A percentile compares a stretch with the other conserved stretches of the same genome.
These are phyloP conservation scores for Cyclocybe aegerita DNA, from an alignment of 768 basidiomycete species.

Conservation along the genomic window DNA sequence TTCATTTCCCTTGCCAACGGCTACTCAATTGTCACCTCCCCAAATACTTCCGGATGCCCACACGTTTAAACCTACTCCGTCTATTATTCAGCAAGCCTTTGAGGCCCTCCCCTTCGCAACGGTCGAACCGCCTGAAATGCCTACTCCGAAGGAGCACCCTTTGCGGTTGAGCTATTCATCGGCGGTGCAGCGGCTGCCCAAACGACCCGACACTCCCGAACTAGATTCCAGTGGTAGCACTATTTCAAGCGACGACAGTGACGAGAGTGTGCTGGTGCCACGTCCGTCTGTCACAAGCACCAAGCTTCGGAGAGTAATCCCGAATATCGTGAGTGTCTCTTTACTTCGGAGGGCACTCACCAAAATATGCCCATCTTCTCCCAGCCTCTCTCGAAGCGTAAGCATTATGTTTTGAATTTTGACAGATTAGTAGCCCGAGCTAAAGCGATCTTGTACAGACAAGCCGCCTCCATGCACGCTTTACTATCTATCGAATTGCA, in stretches of 20 bases:
- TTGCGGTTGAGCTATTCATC: constrained; percentile 42
- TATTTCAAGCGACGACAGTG: constrained; percentile 44
- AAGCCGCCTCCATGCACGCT: constrained; percentile 67
- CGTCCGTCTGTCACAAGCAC: constrained; percentile 30
- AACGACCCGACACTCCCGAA: constrained; percentile 33
- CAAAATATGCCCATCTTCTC: constrained; percentile 15
- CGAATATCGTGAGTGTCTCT: constrained; percentile 44
- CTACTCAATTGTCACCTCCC: constrained; percentile 9
- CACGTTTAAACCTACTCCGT: constrained; percentile 6
- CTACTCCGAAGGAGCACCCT: constrained; percentile 18
- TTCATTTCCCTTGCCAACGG: constrained; percentile 6
- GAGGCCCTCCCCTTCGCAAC: constrained; percentile 24
- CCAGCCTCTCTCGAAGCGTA: constrained; percentile 63
- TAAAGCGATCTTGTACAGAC: constrained; percentile 33
- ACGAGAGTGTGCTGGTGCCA: constrained; percentile 28
- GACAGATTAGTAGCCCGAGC: constrained; percentile 8
- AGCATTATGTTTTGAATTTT: not conserved
- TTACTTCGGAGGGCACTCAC: constrained; percentile 6
- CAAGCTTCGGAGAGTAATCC: constrained; percentile 46
- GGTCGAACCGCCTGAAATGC: constrained; percentile 19
- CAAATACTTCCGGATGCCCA: constrained; percentile 2
- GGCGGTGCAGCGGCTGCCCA: constrained; percentile 30
- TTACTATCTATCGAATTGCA: constrained; percentile 63
- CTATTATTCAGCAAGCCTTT: constrained; percentile 19
- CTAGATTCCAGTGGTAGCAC: constrained; percentile 43